Evolutionary conservation across 768 basidiomycete genomes (phyloP), one percentile per base, ranked within the genome.

Genomic region (Mycena venus): DNA sequence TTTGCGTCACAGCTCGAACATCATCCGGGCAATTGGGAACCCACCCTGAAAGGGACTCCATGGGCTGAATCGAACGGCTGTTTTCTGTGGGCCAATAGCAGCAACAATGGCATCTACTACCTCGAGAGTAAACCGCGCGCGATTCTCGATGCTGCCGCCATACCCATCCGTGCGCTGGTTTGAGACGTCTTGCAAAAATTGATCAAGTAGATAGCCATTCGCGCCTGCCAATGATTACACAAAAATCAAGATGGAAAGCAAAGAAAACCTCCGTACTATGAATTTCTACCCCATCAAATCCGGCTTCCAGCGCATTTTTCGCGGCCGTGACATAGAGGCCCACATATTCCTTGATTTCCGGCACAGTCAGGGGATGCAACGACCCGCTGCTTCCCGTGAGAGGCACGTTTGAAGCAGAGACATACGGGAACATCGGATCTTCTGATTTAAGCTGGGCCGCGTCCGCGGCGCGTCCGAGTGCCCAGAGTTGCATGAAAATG

Each of bases 81-180:
- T 82, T 12, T 81, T 82, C 32, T 88, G 84, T 36, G 82, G 75
- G 3, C 90, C 91, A 55, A 91, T 80, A 0, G 85, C 85, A 0
- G 82, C 79, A 8, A 78, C 78, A 19, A 90, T 79, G 4, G 87
- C 86, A n/a, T 86, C 82, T 34, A 87, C 76, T 29, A 90, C 82
- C 76, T 89, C 88, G 14, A 88, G 81, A 0, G 80, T 70, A 78
- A 92, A 91, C 12, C 88, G 82, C 0, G 83, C 78, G 25, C 90
- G 84, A 78, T 89, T 89, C 77, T 86, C 83, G 42, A 90, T 76
- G 21, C 80, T 79, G 6, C 91, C 91, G 7, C 90, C 91, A 75
- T 88, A 91, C 62, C 85, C 81, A 78, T 90, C 90, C n/a, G n/a
- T n/a, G n/a, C n/a, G n/a, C n/a, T n/a, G n/a, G n/a, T n/a, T n/a